Conservation (phyloP, 129 eudicot species). For the Erigeron canadensis region DNA sequence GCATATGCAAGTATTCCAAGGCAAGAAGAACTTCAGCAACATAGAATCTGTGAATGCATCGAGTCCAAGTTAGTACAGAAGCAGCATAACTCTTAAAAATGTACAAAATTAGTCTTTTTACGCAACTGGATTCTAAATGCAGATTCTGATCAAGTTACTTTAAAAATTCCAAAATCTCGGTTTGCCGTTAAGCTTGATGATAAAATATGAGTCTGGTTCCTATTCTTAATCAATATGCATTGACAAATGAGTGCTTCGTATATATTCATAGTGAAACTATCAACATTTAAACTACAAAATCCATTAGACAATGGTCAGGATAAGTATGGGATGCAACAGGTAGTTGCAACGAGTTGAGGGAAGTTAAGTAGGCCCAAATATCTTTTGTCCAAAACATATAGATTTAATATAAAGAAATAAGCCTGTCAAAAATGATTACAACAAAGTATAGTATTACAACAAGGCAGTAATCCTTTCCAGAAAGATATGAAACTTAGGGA, state of each 20-base stretch:
- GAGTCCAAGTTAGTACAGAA: neutral
- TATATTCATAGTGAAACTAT: too few relatives aligned
- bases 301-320: too few relatives aligned
- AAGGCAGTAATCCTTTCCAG: neutral
- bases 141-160: neutral
- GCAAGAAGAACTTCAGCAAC: conserved; percentile 95
- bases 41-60: conserved; percentile 56
- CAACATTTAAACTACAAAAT: too few relatives aligned
- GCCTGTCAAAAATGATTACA: neutral
- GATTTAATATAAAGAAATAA: neutral
- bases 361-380: neutral
- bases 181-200: neutral
- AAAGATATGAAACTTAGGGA: neutral
- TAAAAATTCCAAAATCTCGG: neutral
- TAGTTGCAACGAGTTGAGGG: neutral
- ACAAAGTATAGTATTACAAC: neutral
- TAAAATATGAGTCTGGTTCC: neutral
- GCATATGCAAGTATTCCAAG: conserved; percentile 88
- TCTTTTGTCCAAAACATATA: neutral
- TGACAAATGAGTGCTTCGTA: too few relatives aligned
- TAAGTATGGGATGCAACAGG: too few relatives aligned
- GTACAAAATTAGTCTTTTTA: neutral
- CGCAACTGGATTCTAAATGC: neutral
- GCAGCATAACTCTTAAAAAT: neutral
- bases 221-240: neutral